These are phyloP conservation scores for Sporothrix inflata DNA, from an alignment of 2,329 filamentous ascomycete species.

Conservation along the genomic window DNA sequence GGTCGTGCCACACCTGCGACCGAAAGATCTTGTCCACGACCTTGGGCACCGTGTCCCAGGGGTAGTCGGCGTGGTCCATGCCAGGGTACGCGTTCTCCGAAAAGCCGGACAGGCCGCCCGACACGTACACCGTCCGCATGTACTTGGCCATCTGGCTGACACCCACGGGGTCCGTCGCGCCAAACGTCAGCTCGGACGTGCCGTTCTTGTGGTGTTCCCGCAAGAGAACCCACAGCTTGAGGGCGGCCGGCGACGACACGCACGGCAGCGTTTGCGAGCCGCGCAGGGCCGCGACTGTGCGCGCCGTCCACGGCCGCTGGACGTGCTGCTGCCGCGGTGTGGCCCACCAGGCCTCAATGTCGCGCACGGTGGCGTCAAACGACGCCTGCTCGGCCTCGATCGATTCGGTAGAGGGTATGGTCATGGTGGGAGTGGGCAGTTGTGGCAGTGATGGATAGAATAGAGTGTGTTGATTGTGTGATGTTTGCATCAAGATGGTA, in stretches of 20 bases:
- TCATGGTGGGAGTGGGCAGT: neutral
- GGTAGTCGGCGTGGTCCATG: constrained; percentile 49
- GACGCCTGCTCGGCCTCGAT: constrained; percentile 23
- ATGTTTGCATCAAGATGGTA: neutral
- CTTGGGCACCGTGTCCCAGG: constrained; percentile 48
- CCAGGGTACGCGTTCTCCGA: constrained; percentile 44
- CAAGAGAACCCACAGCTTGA: constrained; percentile 45
- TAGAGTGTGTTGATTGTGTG: neutral
- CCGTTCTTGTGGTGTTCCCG: constrained; percentile 41
- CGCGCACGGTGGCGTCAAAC: constrained; percentile 17
- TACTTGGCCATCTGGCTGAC: constrained; percentile 46
- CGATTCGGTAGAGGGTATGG: constrained; percentile 5
- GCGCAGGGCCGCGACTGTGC: constrained; percentile 13
- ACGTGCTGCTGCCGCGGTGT: constrained; percentile 24
- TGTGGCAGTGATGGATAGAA: neutral
- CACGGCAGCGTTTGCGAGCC: constrained; percentile 21
- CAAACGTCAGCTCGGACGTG: constrained; percentile 45
- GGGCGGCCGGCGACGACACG: constrained; percentile 11
- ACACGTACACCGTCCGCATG: constrained; percentile 47
- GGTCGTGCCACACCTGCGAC: constrained; percentile 46
- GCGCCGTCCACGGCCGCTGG: constrained; percentile 14
- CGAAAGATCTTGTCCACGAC: constrained; percentile 48
- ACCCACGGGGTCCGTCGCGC: constrained; percentile 44
- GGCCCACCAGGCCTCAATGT: constrained; percentile 21
- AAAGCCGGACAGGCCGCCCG: constrained; percentile 46